Base-by-base conservation (phyloP, 371 early-diverging fungal genomes). In the Umbelopsis sp. region DNA sequence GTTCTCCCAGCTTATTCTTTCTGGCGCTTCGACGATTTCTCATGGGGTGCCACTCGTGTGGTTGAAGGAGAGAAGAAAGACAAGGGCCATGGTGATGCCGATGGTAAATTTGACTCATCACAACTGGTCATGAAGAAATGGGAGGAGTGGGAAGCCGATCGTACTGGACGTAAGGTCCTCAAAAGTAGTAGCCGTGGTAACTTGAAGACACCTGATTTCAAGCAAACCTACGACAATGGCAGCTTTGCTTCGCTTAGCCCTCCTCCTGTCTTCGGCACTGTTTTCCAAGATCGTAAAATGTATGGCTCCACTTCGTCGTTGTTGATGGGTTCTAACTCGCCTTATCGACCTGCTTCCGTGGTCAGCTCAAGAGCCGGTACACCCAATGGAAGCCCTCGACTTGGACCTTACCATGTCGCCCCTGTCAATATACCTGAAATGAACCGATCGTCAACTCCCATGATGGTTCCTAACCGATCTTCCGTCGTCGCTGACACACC, bases 1-100 rank as follows among this genome's bases (percentile, higher is more conserved):
- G 77, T 95, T 10, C 85, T 99, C 7, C 99, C 99, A 3, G 67
- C 93, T 3, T 99, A 99, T 71, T 92, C 97, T 1, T 94, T 89
- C 83, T 98, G 98, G 98, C 95, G 96, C 74, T 95, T 97, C 78
- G 98, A 98, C 71, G 96, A 98, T 80, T 97, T 98, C 73, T 87
- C 91, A 29, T 98, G 98, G 96, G 96, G 96, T 63, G 90, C 91
- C 25, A 95, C 95, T 4, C 85, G 95, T 65, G 88, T 92, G 63
- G 87, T 93, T 18, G 76, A 85, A 4, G 96, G 89, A 20, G 89
- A 91, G 72, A 86, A 83, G 74, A 87, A 85, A 53, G 88, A 80
- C 11, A 83, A 89, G 67, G 70, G 87, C 65, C 82, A 89, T 77
- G 84, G 87, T 41, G 86, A 82, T 73, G 73, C 74, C 8, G 92